Percentiles rank a stretch among this genome's conserved stretches.
Evolutionary conservation across 495 filamentous ascomycete species (phyloP).

Genomic region (Penicillium flavigenum): DNA sequence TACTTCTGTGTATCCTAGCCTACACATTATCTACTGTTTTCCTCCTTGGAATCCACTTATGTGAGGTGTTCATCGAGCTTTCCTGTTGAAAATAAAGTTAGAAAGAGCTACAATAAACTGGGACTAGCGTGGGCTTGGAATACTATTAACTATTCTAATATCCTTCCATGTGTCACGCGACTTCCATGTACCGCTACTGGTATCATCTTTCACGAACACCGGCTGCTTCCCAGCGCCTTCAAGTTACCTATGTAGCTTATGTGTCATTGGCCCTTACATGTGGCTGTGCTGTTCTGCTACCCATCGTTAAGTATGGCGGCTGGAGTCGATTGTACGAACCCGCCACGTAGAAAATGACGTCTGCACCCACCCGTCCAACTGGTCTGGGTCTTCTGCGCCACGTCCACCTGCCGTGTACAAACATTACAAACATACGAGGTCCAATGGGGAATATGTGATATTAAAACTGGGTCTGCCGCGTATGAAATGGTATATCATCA

Average conservation of each 20-base stretch:
- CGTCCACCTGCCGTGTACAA: not conserved
- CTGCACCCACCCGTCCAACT: not conserved
- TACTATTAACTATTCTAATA: not conserved
- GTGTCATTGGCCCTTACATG: not conserved
- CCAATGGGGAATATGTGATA: not conserved
- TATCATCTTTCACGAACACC: not conserved
- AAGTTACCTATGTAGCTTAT: not conserved
- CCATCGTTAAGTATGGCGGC: not conserved
- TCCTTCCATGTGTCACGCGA: not conserved
- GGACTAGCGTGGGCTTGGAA: not conserved
- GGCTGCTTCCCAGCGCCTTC: not conserved
- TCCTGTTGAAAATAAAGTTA: slow-evolving; percentile 1
- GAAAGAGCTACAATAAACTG: not conserved
- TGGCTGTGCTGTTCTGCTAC: not conserved
- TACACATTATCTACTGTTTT: not conserved
- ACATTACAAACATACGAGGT: not conserved
- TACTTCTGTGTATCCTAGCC: not conserved
- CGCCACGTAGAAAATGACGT: slow-evolving; percentile 7
- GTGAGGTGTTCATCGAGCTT: not conserved
- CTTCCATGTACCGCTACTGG: not conserved
- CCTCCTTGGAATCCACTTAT: not conserved
- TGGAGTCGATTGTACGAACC: not conserved
- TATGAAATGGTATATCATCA: not conserved
- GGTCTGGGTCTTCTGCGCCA: not conserved
- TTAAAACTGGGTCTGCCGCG: not conserved